These are phyloP conservation scores for Trifolium fragiferum DNA, from an alignment of 306 rosid species.

Conservation along the genomic window DNA sequence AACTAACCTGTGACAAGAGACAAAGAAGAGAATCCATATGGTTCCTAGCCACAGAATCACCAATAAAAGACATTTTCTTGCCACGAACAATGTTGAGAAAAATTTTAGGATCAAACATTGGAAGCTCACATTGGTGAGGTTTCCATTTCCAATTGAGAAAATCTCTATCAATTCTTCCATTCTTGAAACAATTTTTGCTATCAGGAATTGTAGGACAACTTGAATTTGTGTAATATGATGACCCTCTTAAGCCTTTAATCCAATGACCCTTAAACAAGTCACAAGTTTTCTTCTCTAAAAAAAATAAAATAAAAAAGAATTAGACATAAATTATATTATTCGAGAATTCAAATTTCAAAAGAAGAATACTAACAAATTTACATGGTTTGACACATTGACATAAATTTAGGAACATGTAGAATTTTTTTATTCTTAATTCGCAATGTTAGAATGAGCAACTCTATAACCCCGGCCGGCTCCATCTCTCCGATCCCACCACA, in stretches of 20 bases:
- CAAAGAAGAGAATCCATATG: slow-evolving; percentile 89
- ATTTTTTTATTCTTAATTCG: neutral
- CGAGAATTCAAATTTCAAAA: neutral
- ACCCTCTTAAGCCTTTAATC: slow-evolving; percentile 51
- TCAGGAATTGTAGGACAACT: slow-evolving; percentile 79
- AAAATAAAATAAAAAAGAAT: neutral
- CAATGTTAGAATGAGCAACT: neutral
- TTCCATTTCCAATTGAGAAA: slow-evolving; percentile 96
- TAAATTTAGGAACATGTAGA: neutral
- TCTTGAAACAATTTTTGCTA: slow-evolving; percentile 75
- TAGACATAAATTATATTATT: neutral
- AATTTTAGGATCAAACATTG: slow-evolving; percentile 55
- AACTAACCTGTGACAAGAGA: slow-evolving; percentile 71
- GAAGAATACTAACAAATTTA: neutral
- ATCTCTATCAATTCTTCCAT: slow-evolving; percentile 70
- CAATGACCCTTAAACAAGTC: slow-evolving; percentile 76
- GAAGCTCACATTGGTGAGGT: slow-evolving; percentile 73
- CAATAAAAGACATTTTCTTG: slow-evolving; percentile 80
- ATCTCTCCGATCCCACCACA: neutral
- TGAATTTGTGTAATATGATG: slow-evolving; percentile 64
- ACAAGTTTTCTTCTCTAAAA: slow-evolving; percentile 57
- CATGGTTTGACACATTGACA: neutral
- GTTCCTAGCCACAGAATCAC: slow-evolving; percentile 90
- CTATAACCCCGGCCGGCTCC: neutral
- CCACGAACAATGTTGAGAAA: slow-evolving; percentile 68